Base-by-base conservation (phyloP, 208 protist genomes). In the Acanthamoeba sp. region DNA sequence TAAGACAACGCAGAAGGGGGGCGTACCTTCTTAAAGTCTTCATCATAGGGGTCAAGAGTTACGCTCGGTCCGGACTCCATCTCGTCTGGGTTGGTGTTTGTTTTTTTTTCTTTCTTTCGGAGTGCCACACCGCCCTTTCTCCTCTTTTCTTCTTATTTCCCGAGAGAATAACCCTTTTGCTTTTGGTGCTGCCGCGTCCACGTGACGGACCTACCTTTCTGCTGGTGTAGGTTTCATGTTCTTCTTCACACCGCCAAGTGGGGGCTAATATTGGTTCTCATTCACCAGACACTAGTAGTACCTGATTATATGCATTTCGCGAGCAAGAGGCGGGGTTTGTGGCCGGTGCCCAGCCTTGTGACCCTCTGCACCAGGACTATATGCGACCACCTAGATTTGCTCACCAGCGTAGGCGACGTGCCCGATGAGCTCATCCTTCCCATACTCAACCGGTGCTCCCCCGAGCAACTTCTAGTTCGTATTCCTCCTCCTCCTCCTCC, bases 391-490 rank as follows among this genome's bases (percentile, higher is more conserved):
- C 45, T 59, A 42, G 78, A 87, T 45, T 14, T 87, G 78, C 78
- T 87, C n/a, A 59, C 45, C 6, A 87, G 48, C 24, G 78, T 87
- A 12, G 78, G 78, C 18, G 78, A 87, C 16, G 78, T 87, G 2
- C 78, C 78, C 6, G 78, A 87, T 14, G 78, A 87, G 16, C 78
- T 87, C 45, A 34, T 87, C n/a, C 18, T 59, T 10, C 78, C 78
- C 48, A 62, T 87, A 20, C 78, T 87, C 45, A 38, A 16, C 27
- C 78, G 78, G 4, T 87, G 78, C 45, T 40, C 78, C 1, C 78
- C 78, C 12, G 78, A 87, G n/a, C 78, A 87, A 34, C 78, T 87
- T 14, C 22, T 87, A 24, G 78, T 87, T 24, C 48, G 45, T n/a
- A n/a, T n/a, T n/a, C n/a, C n/a, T n/a, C n/a, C n/a, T 36, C 36